phyloP scores from a whole-genome alignment of 1,284 basidiomycete species.

The Melampsora americana region DNA sequence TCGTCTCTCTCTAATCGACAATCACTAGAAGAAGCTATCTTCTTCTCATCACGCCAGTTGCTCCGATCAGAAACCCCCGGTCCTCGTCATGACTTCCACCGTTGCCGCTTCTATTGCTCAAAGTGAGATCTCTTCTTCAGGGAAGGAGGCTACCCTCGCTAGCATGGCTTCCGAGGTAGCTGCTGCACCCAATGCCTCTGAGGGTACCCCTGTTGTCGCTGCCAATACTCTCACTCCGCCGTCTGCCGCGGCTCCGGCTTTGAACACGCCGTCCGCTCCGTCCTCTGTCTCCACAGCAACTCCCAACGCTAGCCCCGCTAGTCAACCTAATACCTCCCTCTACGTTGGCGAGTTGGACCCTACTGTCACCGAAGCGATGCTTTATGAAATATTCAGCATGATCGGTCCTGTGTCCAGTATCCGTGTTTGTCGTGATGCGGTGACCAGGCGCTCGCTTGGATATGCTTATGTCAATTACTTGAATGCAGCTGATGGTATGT shows the following conservation, averaged over 20 bases:
- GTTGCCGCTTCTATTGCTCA: conserved; percentile 47
- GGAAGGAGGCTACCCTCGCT: conserved; percentile 43
- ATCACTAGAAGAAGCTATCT: not conserved
- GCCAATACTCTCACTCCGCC: conserved; percentile 45
- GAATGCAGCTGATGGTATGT: conserved; percentile 83
- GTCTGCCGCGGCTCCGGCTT: conserved; percentile 44
- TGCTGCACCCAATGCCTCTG: conserved; percentile 6
- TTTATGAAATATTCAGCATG: conserved; percentile 99
- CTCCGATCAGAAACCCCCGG: not conserved
- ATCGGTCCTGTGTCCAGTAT: conserved; percentile 98
- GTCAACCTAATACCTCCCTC: conserved; percentile 65
- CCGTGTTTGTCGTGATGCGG: conserved; percentile 98
- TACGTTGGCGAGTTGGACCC: conserved; percentile 99
- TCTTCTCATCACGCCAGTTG: conserved; percentile 1
- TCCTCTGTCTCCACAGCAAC: conserved; percentile 36
- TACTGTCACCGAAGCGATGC: conserved; percentile 97
- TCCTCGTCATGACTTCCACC: conserved; percentile 47
- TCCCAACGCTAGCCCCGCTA: conserved; percentile 40
- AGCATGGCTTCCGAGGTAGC: conserved; percentile 31
- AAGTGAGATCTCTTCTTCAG: conserved; percentile 46
- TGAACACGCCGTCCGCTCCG: conserved; percentile 44
- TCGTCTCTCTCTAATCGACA: conserved; percentile 12
- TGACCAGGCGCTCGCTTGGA: conserved; percentile 97
- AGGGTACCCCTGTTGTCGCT: conserved; percentile 20
- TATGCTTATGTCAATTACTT: conserved; percentile 99